phyloP scores from a whole-genome alignment of 441 rosid genomes.

The Mallotus japonicus region DNA sequence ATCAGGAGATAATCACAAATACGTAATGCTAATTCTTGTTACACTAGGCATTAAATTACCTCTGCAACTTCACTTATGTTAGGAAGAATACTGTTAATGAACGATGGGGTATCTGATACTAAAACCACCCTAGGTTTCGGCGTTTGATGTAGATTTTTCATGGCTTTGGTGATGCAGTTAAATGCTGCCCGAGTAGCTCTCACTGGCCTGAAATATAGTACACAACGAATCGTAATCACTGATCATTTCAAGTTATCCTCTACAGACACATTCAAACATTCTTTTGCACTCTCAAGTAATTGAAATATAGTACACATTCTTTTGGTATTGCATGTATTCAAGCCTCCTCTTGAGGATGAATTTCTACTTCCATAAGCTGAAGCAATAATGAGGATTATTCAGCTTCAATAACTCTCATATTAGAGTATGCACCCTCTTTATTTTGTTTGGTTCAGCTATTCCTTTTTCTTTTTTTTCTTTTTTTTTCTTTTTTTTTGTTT shows the following conservation, averaged over 20 bases:
- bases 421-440: background rate
- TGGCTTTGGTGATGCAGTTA: constrained; percentile 59
- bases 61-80: constrained; percentile 65
- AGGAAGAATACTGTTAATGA: constrained; percentile 45
- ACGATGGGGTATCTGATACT: constrained; percentile 83
- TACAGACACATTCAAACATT: background rate
- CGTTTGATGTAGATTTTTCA: constrained; percentile 32
- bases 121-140: constrained; percentile 66
- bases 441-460: background rate
- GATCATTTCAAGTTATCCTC: constrained; percentile 17
- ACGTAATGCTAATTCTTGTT: too few relatives aligned
- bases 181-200: constrained; percentile 70
- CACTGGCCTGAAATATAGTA: constrained; percentile 54
- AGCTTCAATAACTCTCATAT: background rate
- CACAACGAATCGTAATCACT: constrained; percentile 18
- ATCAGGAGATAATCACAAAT: too few relatives aligned
- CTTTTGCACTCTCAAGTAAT: background rate
- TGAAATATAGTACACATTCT: too few relatives aligned
- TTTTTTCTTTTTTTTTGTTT: background rate
- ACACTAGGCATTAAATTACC: constrained; percentile 40
- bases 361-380: background rate
- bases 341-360: background rate
- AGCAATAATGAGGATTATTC: background rate
- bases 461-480: background rate
- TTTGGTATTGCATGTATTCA: background rate